Evolutionary conservation across 164 flowering plant genomes (phyloP), one percentile per base, ranked within the genome.

Genomic region (Tetracentron sinense): DNA sequence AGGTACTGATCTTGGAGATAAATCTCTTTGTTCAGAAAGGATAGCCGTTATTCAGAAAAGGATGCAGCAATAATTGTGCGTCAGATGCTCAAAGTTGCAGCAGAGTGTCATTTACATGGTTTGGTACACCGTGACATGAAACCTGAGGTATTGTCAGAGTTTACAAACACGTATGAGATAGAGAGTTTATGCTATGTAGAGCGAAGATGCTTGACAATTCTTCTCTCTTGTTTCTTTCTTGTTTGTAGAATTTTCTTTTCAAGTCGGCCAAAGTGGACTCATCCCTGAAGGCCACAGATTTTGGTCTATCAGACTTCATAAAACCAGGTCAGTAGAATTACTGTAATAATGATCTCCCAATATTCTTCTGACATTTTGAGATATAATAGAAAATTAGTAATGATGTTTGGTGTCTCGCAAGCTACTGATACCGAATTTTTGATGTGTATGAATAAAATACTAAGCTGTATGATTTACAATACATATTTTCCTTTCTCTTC

Each of bases 121-220:
- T 73, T 92, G 65, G 99, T 95, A 42, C 99, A 95, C 74, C 96
- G 99, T 28, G 99, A 95, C 79, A 86, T 95, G 99, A 95, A 95
- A 71, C 99, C 99, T 10, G 99, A 95, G 97, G 99, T 95, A 77
- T 59, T 17, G 0, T 54, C 49, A 54, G 42, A 44, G 23, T 58
- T 23, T 56, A 20, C 50, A 19, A 27, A 53, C 15, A 53, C 25
- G 0, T 27, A 38, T 6, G 26, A 54, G 31, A 61, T 42, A 19
- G 53, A 42, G n/a, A 62, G 20, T 14, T 71, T 60, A 12, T 57
- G 27, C 38, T 30, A 22, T 46, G 7, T 69, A 1, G 44, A 55
- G 2, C 26, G 19, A 23, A 64, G 33, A 56, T 46, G 12, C 48
- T 58, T 42, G 48, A 55, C 29, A 22, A 4, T 57, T 17, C 31